Conservation (phyloP, 305 asterid species). For the Fraxinus xanthoxyloides region DNA sequence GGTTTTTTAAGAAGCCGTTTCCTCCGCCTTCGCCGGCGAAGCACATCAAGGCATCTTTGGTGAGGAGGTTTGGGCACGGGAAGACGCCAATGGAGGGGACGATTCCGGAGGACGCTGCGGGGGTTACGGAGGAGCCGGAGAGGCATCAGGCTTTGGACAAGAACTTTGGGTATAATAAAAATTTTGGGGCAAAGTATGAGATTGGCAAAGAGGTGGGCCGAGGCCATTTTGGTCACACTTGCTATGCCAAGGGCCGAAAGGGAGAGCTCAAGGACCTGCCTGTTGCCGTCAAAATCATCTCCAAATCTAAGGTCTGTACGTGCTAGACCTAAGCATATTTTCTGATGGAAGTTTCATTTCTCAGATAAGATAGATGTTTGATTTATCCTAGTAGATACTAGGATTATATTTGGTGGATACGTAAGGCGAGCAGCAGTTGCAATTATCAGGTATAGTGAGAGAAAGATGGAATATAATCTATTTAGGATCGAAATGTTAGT, state of each 20-base stretch:
- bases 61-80: constrained; percentile 66
- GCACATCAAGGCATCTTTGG: constrained; percentile 84
- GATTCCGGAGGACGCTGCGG: constrained; percentile 71
- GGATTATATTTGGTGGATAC: not conserved
- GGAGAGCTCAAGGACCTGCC: constrained; percentile 78
- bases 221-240: constrained; percentile 97
- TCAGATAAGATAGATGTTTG: not conserved
- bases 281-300: constrained; percentile 85
- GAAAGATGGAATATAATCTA: not conserved
- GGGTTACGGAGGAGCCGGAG: constrained; percentile 18
- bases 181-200: constrained; percentile 86
- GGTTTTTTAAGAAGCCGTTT: constrained; percentile 73
- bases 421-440: not conserved
- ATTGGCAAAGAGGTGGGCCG: constrained; percentile 91
- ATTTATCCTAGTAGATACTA: not conserved
- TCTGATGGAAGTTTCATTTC: not conserved
- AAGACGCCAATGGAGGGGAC: constrained; percentile 71
- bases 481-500: not conserved
- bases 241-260: constrained; percentile 68
- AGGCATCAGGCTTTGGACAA: constrained; percentile 59
- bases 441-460: not conserved
- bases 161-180: constrained; percentile 78
- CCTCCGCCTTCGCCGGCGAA: constrained; percentile 96
- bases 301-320: constrained; percentile 70
- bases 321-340: not conserved